Evolutionary conservation across 768 basidiomycete genomes (phyloP).

Genomic region (Trametes elegans): DNA sequence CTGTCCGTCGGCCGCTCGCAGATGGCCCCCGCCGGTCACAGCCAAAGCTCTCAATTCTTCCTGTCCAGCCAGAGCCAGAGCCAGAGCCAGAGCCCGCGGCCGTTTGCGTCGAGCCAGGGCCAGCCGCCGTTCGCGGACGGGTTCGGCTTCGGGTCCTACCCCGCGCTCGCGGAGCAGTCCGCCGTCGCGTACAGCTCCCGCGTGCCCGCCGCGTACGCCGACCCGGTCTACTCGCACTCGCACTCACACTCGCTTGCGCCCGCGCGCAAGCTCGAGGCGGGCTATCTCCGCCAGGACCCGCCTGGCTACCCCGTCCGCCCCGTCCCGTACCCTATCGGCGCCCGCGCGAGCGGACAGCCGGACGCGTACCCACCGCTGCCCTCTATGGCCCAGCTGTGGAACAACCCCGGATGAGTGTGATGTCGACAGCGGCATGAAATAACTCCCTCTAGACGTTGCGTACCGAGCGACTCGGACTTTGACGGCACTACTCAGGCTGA

Average conservation of each 20-base stretch:
- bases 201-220: slow-evolving; percentile 18
- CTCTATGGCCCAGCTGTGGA: slow-evolving; percentile 18
- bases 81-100: not conserved
- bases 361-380: slow-evolving; percentile 3
- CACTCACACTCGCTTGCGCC: too few relatives aligned
- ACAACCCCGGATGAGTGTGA: slow-evolving; percentile 12
- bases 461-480: not conserved
- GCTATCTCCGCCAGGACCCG: slow-evolving; percentile 7
- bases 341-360: not conserved
- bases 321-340: slow-evolving; percentile 8
- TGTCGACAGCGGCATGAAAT: not conserved
- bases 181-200: slow-evolving; percentile 14
- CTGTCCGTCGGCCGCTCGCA: slow-evolving; percentile 7
- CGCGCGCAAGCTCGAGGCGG: slow-evolving; percentile 7
- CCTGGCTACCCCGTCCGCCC: slow-evolving; percentile 7
- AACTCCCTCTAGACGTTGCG: not conserved
- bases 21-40: not conserved
- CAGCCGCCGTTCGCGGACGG: slow-evolving; percentile 7
- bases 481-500: too few relatives aligned
- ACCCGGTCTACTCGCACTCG: slow-evolving; percentile 19
- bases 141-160: slow-evolving; percentile 15
- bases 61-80: slow-evolving; percentile 9
- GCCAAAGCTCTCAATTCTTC: not conserved
- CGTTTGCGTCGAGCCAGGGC: slow-evolving; percentile 8
- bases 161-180: slow-evolving; percentile 9